Evolutionary conservation across 2,329 filamentous ascomycete genomes (phyloP).

Genomic region (Cladosporium sp.): DNA sequence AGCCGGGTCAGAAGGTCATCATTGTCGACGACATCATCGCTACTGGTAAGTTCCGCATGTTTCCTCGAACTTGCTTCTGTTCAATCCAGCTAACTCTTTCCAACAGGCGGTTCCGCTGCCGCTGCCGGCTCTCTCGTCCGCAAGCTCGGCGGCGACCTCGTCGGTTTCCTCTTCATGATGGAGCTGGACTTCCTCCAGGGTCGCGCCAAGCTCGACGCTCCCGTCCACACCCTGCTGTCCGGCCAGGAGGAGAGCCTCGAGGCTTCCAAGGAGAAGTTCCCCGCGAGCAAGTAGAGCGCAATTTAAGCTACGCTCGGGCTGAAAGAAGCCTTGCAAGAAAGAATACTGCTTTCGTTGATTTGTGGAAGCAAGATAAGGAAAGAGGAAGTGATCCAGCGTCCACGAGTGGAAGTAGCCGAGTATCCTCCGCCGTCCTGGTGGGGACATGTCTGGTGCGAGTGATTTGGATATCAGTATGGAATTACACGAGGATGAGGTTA

Average conservation of each 20-base stretch:
- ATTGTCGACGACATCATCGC: constrained; percentile 98
- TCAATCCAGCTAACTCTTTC: constrained; percentile 9
- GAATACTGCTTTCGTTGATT: no score
- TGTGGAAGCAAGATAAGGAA: no score
- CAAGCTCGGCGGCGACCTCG: constrained; percentile 76
- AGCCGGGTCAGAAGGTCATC: constrained; percentile 80
- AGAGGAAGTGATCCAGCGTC: no score
- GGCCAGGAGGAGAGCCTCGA: constrained; percentile 48
- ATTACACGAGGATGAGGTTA: no score
- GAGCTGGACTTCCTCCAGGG: constrained; percentile 93
- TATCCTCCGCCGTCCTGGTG: no score
- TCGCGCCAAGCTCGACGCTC: constrained; percentile 78
- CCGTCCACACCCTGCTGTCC: constrained; percentile 76
- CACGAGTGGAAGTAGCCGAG: no score
- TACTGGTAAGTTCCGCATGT: constrained; percentile 76
- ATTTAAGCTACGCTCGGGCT: constrained; percentile 21
- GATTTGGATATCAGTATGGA: no score
- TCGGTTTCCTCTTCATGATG: constrained; percentile 92
- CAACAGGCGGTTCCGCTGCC: constrained; percentile 79
- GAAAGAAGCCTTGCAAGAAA: constrained; percentile 16
- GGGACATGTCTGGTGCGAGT: no score
- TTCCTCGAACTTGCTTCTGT: background rate
- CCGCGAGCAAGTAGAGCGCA: constrained; percentile 20
- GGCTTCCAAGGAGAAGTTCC: constrained; percentile 16
- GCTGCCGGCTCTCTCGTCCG: constrained; percentile 82